Evolutionary conservation across 495 filamentous ascomycete species (phyloP), one percentile per base, ranked within the genome.

Genomic region (Penicillium waksmanii): DNA sequence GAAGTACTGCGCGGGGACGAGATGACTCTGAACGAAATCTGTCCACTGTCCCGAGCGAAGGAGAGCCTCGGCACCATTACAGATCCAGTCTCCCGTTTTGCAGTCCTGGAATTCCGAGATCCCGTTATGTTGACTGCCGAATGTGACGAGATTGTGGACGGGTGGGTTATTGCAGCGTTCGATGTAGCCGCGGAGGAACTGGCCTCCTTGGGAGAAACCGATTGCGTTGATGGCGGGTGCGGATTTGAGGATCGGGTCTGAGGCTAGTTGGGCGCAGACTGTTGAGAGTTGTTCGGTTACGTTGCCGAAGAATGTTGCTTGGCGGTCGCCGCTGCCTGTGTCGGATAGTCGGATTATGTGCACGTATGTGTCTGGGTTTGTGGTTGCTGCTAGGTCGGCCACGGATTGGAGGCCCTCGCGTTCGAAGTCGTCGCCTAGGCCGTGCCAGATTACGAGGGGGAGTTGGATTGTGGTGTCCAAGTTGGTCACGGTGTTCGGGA

Each of bases 1-100:
- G 78, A 88, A 98, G 73, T 99, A 99, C 77, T 99, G 95, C 52
- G 96, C 96, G 0, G 95, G 95, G 5, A 98, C 91, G 6, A 98
- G 77, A 25, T 79, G 82, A 51, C 75, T 76, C 80, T 98, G 95
- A 18, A 92, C 88, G 56, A 86, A 87, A 15, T 77, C 70, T 21
- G 78, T 82, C 93, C 93, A 98, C 18, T 89, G 89, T 56, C 90
- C 90, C 5, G 72, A 69, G 17, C 84, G 84, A 17, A 98, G 76
- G 42, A 96, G 74, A 0, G 82, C 87, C 71, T 90, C 87, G 25
- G 89, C 90, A 6, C 83, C 83, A 44, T 86, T 85, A 76, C 95
- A 98, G 2, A 96, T 59, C 83, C 87, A 93, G 72, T 98, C 94
- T 18, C 76, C 58, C 10, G 74, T 74, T 60, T 82, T 86, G 46